Conservation (phyloP, 371 early-diverging fungal species). For the Mucor plumbeus region DNA sequence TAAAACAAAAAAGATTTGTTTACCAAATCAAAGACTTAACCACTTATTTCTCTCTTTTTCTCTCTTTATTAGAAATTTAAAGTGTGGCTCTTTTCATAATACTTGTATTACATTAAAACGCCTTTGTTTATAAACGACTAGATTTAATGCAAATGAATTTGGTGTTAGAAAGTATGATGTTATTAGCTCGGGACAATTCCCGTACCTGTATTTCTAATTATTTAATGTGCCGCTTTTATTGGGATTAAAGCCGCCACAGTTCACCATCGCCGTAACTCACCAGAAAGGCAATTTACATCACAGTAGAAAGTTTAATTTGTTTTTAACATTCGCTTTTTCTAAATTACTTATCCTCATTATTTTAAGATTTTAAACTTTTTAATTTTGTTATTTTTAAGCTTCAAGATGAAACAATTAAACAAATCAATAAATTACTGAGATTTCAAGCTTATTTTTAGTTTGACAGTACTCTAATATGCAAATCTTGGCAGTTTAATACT, state of each 20-base stretch:
- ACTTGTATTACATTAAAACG: conserved; percentile 5
- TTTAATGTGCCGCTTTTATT: not conserved
- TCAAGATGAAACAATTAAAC: not conserved
- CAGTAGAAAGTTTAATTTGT: not conserved
- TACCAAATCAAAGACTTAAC: not conserved
- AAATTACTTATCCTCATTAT: no score
- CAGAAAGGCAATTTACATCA: not conserved
- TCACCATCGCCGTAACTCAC: conserved; percentile 1
- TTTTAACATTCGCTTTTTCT: not conserved
- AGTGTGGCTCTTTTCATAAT: not conserved
- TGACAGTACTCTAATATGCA: not conserved
- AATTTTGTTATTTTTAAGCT: no score
- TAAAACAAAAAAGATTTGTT: not conserved
- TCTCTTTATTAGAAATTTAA: no score
- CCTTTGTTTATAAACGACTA: not conserved
- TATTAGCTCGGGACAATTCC: conserved; percentile 8
- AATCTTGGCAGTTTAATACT: not conserved
- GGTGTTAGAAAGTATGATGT: not conserved
- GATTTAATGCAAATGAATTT: not conserved
- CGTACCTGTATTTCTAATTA: conserved; percentile 1
- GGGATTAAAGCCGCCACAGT: not conserved
- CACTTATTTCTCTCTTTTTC: no score
- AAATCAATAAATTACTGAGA: not conserved
- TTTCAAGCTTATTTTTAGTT: not conserved
- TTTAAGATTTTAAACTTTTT: no score